A percentile compares a stretch with the other conserved stretches of the same genome.
phyloP scores from a whole-genome alignment of 1,139 yeast species.

The Debaryomyces coudertii region DNA sequence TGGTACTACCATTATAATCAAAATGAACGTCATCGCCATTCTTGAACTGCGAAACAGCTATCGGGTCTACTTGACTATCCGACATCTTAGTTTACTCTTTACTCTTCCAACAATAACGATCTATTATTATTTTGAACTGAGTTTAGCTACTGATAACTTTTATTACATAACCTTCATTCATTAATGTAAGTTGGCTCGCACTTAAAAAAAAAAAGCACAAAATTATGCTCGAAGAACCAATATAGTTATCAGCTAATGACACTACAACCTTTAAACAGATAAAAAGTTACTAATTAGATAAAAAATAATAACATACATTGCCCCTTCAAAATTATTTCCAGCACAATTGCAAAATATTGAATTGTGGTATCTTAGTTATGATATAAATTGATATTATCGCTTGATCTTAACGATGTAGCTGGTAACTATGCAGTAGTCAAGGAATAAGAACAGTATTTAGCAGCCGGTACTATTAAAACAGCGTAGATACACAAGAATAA shows the following conservation, averaged over 20 bases:
- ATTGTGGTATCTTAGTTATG: background rate
- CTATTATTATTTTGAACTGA: background rate
- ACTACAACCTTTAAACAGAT: background rate
- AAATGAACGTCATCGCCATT: constrained; percentile 64
- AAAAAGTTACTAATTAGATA: no score
- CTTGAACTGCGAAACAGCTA: constrained; percentile 20
- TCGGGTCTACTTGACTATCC: constrained; percentile 11
- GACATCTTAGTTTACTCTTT: constrained; percentile 6
- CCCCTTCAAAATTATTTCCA: background rate
- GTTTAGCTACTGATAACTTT: constrained; percentile 4
- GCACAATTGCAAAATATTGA: background rate
- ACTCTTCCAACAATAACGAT: background rate
- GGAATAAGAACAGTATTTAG: background rate
- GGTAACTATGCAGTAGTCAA: background rate
- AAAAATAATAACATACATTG: background rate
- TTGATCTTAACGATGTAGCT: background rate
- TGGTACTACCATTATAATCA: constrained; percentile 41
- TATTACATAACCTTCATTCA: constrained; percentile 7
- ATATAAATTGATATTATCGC: background rate
- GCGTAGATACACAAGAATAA: background rate
- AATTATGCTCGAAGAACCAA: constrained; percentile 5
- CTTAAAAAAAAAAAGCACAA: constrained; percentile 9
- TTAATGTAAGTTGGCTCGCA: background rate
- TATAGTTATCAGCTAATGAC: background rate
- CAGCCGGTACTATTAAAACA: background rate